Evolutionary conservation across 2,329 filamentous ascomycete species (phyloP), one percentile per base, ranked within the genome.

Genomic region (Cladosporium sp.): DNA sequence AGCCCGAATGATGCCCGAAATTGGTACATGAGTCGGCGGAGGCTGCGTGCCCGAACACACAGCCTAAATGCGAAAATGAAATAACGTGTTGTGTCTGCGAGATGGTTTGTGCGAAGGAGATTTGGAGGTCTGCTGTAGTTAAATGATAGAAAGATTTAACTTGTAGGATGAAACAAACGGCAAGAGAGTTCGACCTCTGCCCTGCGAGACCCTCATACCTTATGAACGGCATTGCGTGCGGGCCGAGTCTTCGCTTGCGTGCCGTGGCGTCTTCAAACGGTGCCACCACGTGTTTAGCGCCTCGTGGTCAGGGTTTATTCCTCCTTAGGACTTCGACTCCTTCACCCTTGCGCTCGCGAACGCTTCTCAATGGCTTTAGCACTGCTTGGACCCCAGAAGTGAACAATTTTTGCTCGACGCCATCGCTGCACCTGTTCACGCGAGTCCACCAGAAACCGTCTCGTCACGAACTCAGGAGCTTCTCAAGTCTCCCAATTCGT

Each of bases 1-100:
- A 26, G 57, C 57, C 57, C 57, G 36, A 59, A 23, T 21, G 26
- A 54, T 30, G 26, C 26, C 51, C 51, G 51, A 58, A 25, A 58
- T 58, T 58, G 51, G 46, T 25, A 54, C 26, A 28, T 26, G 26
- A 21, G n/a, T 18, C 25, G 16, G n/a, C 26, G 28, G 11, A 21
- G 16, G 18, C 49, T 6, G 49, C 26, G 14, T 30, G 14, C 14
- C n/a, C 25, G 10, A 30, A 21, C 7, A 32, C 26, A 10, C 16
- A 54, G 51, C 51, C 26, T 13, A 21, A 21, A 54, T 21, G 8
- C 18, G 11, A 32, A 11, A 3, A 46, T 46, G 39, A 5, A 43
- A n/a, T 4, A 46, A 46, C 8, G 7, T 46, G n/a, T 46, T 23
- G n/a, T 46, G n/a, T 46, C 10, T 46, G 39, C n/a, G 8, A 13